Conservation (phyloP, 1,284 basidiomycete genomes). For the Ceratobasidium sp. region DNA sequence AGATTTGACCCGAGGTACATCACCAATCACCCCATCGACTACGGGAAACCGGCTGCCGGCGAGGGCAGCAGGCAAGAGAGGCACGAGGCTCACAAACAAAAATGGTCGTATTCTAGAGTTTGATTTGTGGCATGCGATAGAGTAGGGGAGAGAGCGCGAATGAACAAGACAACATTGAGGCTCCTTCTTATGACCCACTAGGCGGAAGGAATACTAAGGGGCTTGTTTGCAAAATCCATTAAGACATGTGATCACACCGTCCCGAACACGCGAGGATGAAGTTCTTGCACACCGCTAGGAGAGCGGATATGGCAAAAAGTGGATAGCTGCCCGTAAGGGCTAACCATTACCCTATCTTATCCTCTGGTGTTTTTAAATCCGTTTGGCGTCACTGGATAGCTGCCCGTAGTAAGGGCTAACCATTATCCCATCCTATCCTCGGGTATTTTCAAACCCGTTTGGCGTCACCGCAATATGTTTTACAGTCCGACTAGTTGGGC, state of each 20-base stretch:
- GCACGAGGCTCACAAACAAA: slow-evolving; percentile 4
- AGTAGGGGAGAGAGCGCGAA: background rate
- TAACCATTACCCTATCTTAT: no score
- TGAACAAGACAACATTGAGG: background rate
- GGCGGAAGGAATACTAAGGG: slow-evolving; percentile 27
- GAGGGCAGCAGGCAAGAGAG: slow-evolving; percentile 1
- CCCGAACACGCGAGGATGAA: background rate
- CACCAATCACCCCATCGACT: slow-evolving; percentile 16
- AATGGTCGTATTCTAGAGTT: slow-evolving; percentile 16
- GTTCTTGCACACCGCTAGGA: slow-evolving; percentile 15
- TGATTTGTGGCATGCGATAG: background rate
- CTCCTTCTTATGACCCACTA: slow-evolving; percentile 6
- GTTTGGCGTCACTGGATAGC: no score
- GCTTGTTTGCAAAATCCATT: no score
- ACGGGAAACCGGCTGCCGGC: slow-evolving; percentile 8
- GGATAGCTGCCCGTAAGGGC: no score
- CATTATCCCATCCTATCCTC: no score
- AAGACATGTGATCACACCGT: slow-evolving; percentile 12
- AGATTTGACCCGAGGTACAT: background rate
- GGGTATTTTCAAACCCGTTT: no score
- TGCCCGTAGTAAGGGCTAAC: no score
- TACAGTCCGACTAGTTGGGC: slow-evolving; percentile 55
- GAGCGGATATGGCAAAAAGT: background rate
- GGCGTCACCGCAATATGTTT: background rate
- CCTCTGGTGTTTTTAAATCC: no score